These are phyloP conservation scores for Kazachstania kunashirensis DNA, from an alignment of 805 yeast species.

Conservation along the genomic window DNA sequence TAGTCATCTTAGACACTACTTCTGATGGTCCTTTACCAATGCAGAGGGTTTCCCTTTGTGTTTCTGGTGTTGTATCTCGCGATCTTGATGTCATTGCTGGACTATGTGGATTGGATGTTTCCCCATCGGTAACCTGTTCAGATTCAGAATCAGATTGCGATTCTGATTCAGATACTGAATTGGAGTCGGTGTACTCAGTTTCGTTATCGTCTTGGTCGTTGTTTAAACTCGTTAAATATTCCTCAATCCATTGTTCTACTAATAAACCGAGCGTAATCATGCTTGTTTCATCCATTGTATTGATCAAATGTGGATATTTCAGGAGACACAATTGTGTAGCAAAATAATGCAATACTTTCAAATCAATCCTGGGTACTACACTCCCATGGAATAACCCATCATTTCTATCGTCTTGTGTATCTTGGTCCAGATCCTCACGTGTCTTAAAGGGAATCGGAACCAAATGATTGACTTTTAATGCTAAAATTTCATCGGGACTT, in stretches of 20 bases:
- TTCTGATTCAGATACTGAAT: background rate
- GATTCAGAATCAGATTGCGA: background rate
- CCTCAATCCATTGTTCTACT: constrained; percentile 32
- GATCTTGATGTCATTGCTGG: too few species aligned
- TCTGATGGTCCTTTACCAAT: constrained; percentile 16
- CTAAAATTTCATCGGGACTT: constrained; percentile 28
- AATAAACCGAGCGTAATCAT: constrained; percentile 30
- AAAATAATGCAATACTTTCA: constrained; percentile 32
- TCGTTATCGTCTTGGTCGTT: constrained; percentile 3
- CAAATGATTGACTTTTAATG: constrained; percentile 17
- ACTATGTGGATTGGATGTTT: too few species aligned
- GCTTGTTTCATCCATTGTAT: constrained; percentile 31
- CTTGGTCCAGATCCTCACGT: constrained; percentile 21
- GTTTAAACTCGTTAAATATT: constrained; percentile 13
- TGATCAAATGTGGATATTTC: constrained; percentile 22
- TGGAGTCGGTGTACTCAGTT: constrained; percentile 1
- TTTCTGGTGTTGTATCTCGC: constrained; percentile 4
- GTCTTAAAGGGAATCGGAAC: constrained; percentile 28
- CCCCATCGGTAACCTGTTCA: constrained; percentile 6
- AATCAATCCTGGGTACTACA: constrained; percentile 24
- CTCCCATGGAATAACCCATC: constrained; percentile 24
- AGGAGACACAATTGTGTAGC: constrained; percentile 24
- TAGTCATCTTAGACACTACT: constrained; percentile 15
- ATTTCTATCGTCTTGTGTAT: constrained; percentile 14
- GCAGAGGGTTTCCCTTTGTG: too few species aligned